Base-by-base conservation (phyloP, 805 yeast species). In the Yamadazyma nakazawae region DNA sequence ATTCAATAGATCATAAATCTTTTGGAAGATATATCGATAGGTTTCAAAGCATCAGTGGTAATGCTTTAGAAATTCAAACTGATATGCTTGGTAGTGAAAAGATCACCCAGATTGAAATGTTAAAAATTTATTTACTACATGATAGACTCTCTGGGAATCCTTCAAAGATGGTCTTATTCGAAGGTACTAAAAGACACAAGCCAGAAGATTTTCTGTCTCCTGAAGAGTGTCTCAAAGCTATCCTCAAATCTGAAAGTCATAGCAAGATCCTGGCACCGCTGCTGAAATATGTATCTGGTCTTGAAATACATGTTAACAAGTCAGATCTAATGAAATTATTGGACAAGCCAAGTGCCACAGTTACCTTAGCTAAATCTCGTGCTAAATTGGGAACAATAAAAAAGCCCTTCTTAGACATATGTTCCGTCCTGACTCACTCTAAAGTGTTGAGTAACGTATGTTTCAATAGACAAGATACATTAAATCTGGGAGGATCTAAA, bases 321-420 rank as follows among this genome's bases (percentile, higher is more conserved):
- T 18, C 18, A 5, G 34, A 40, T 9, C 34, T 45, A 36, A 26
- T 34, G 17, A 26, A 14, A 18, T 21, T 45, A 14, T 45, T 45
- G 43, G 36, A 45, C 13, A 39, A 60, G 34, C 63, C 68, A 14
- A 64, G 76, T 1, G 70, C 82, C 1, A 66, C 67, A n/a, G 63
- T 62, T 16, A 53, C 51, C 2, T 60, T 81, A 24, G 63, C 72
- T 2, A 64, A 66, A 26, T 71, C 74, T 37, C 64, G 75, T 40
- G 67, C 74, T 0, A 56, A 63, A 41, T 42, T 64, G 14, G 68
- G 70, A 25, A 73, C 82, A 0, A 50, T 60, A 2, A 55, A 57
- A 14, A 60, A 61, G 32, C 78, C 80, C 3, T 81, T 79, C 54
- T 62, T 65, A 46, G 79, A 75, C 17, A 76, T 79, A 16, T 82